Evolutionary conservation across 805 yeast species (phyloP), one percentile per base, ranked within the genome.

Genomic region (Babjeviella inositovora): DNA sequence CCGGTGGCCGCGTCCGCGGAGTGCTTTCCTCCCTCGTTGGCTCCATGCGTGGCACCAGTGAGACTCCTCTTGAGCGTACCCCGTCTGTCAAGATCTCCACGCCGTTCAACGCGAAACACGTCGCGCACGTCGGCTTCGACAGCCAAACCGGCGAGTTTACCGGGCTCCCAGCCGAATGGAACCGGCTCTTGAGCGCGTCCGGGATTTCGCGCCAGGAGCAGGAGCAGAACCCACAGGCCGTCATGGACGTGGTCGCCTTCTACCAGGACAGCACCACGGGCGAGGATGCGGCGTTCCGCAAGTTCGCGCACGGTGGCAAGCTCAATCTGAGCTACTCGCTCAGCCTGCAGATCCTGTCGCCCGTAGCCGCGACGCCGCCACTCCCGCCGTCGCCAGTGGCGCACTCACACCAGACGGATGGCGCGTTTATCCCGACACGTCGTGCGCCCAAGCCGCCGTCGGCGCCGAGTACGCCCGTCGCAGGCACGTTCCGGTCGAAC

Each of bases 161-260:
- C 1, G 97, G 96, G 3, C 54, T 90, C 20, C 98, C 98, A 0
- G 73, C 68, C 14, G 93, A 82, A 38, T 90, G 98, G 98, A 82
- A 82, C 31, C 64, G 68, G 31, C 56, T 85, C 17, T 57, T 90
- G 25, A 62, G 74, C 8, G 79, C 90, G 2, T 76, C 84, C 37
- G 95, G 95, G 25, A 84, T 90, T 28, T 70, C 94, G 5, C 70
- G 66, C 32, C 76, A 68, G 32, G 98, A 90, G 38, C 93, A 82
- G 50, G 73, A 74, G 41, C 79, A 75, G 30, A 81, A 90, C 46
- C 95, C 96, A 2, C 85, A 81, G 45, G 95, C 94, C 1, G 93
- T 90, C 5, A 76, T 76, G 61, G 93, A 82, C 38, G 84, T 80
- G 29, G 82, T 82, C 14, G 82, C 80, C 20, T 82, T 82, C 41